These are phyloP conservation scores for Crithidia expoeki DNA, from an alignment of 208 protist genomes.

Conservation along the genomic window DNA sequence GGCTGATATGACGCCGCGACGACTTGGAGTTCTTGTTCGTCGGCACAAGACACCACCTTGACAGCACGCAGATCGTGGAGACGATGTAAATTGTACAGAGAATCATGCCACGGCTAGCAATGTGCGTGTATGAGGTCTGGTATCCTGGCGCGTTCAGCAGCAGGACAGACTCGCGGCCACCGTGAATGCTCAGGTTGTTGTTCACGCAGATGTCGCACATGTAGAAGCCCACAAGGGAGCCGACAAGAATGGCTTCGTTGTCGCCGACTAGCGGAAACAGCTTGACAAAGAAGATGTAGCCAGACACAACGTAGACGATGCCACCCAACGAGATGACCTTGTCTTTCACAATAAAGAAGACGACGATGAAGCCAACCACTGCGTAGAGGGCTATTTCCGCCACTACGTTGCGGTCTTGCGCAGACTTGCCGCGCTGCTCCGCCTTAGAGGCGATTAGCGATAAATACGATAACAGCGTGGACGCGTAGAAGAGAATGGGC, in stretches of 20 bases:
- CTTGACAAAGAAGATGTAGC: conserved; percentile 71
- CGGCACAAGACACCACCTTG: conserved; percentile 57
- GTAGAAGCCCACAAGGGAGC: conserved; percentile 80
- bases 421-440: conserved; percentile 39
- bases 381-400: conserved; percentile 43
- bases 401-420: conserved; percentile 46
- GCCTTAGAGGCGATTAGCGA: conserved; percentile 52
- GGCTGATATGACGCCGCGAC: conserved; percentile 56
- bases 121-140: conserved; percentile 74
- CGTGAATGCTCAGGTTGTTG: conserved; percentile 58
- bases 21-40: conserved; percentile 81
- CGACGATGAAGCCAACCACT: conserved; percentile 45
- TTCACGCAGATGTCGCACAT: conserved; percentile 76
- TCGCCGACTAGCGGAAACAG: conserved; percentile 60
- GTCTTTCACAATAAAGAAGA: conserved; percentile 68
- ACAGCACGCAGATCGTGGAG: conserved; percentile 39
- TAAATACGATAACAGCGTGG: conserved; percentile 77
- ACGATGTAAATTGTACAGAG: conserved; percentile 65
- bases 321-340: conserved; percentile 64
- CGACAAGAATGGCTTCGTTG: conserved; percentile 80
- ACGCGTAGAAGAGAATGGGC: conserved; percentile 82
- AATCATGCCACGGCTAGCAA: conserved; percentile 67
- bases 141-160: conserved; percentile 51
- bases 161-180: conserved; percentile 40
- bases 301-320: conserved; percentile 62